phyloP scores from a whole-genome alignment of 176 grass and related monocot species.

The Paspalum vaginatum region DNA sequence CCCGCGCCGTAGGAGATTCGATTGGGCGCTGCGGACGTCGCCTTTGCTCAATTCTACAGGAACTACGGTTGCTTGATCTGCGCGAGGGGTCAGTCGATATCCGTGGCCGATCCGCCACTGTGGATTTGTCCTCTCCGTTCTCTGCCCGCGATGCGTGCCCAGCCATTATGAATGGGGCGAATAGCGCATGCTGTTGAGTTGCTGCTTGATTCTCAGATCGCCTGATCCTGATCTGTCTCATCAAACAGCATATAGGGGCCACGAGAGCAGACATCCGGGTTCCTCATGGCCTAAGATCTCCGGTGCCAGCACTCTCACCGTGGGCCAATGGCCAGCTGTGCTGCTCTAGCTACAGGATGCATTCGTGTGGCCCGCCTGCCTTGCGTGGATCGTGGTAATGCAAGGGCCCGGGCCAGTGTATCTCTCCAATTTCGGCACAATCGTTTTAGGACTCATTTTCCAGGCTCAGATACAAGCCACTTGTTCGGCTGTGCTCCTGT shows the following conservation, averaged over 20 bases:
- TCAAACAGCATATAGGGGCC: conserved; percentile 23
- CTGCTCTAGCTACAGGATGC: conserved; percentile 15
- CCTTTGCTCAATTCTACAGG: not conserved
- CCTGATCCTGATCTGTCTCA: conserved; percentile 18
- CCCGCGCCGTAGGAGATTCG: not conserved
- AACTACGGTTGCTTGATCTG: not conserved
- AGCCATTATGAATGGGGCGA: not conserved
- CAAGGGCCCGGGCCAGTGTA: conserved; percentile 2
- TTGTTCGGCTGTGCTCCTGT: not conserved
- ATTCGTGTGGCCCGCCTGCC: not conserved
- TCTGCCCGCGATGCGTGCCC: not conserved
- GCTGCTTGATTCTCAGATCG: not conserved
- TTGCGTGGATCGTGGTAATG: not conserved
- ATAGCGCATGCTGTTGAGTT: not conserved
- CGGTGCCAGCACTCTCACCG: not conserved
- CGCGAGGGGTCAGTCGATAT: not conserved
- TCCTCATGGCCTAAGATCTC: conserved; percentile 1
- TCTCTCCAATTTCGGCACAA: not conserved
- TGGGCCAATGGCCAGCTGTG: conserved; percentile 23
- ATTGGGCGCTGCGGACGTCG: not conserved
- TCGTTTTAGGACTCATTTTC: not conserved
- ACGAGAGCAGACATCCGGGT: not conserved
- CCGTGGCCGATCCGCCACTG: not conserved
- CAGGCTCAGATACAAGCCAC: not conserved
- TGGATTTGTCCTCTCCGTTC: not conserved